A percentile compares a stretch with the other conserved stretches of the same genome.
phyloP scores from a whole-genome alignment of 2,329 filamentous ascomycete genomes.

The Aspergillus unguis region DNA sequence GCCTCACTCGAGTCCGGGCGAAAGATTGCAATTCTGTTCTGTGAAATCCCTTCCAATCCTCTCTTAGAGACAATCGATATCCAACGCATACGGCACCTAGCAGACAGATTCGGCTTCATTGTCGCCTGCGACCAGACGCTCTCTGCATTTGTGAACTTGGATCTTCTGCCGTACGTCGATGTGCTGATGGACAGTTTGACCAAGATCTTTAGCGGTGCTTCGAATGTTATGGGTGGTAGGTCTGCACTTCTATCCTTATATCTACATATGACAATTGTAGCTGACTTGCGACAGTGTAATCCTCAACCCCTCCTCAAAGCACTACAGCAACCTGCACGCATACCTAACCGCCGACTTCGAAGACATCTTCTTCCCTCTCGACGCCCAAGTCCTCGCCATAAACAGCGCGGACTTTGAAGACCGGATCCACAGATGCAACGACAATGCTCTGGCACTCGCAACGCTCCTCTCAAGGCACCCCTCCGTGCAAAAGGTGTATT shows the following conservation, averaged over 20 bases:
- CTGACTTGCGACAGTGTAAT: background rate
- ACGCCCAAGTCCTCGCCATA: background rate
- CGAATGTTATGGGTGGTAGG: constrained; percentile 8
- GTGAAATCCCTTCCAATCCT: constrained; percentile 2
- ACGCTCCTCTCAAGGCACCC: background rate
- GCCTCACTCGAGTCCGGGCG: background rate
- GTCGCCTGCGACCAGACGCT: constrained; percentile 6
- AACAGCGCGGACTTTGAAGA: background rate
- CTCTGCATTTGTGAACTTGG: background rate
- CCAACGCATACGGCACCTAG: background rate
- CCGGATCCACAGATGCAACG: background rate
- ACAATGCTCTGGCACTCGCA: background rate
- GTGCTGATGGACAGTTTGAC: constrained; percentile 2
- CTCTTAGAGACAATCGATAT: background rate
- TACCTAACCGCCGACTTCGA: background rate
- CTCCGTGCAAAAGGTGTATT: background rate
- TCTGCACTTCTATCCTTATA: background rate
- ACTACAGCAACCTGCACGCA: background rate
- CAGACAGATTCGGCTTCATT: background rate
- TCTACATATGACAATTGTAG: background rate
- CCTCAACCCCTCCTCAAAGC: background rate
- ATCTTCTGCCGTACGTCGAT: constrained; percentile 1
- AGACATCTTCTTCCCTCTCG: background rate
- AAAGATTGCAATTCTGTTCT: background rate
- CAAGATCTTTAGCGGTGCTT: constrained; percentile 5